These are phyloP conservation scores for Puccinellia tenuiflora DNA, from an alignment of 176 grass and related monocot species.

Conservation along the genomic window DNA sequence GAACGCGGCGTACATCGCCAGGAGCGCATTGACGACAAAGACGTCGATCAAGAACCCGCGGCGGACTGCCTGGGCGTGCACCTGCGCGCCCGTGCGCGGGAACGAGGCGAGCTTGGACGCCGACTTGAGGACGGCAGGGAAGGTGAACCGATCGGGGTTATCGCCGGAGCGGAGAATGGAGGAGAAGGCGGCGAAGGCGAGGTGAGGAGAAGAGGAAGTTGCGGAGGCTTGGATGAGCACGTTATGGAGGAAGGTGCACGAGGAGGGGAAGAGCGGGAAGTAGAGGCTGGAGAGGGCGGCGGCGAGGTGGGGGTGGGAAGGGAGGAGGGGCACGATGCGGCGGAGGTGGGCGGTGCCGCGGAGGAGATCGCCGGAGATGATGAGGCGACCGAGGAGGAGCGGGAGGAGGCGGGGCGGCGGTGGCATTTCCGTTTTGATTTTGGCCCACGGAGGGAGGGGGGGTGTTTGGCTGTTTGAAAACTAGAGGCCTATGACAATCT, in stretches of 20 bases:
- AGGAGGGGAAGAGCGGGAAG: conserved; percentile 62
- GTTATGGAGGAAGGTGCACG: conserved; percentile 61
- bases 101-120: conserved; percentile 32
- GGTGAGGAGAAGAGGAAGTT: conserved; percentile 10
- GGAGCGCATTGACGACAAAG: conserved; percentile 52
- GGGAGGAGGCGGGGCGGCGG: conserved; percentile 32
- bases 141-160: conserved; percentile 37
- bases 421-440: conserved; percentile 10
- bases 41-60: conserved; percentile 45
- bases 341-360: conserved; percentile 22
- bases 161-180: conserved; percentile 28
- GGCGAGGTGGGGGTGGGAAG: conserved; percentile 40
- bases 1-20: conserved; percentile 59
- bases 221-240: conserved; percentile 55
- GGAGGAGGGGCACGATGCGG: conserved; percentile 39
- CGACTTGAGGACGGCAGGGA: conserved; percentile 27
- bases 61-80: conserved; percentile 44
- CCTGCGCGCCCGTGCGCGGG: conserved; percentile 42
- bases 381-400: conserved; percentile 38
- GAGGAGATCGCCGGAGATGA: conserved; percentile 41
- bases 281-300: conserved; percentile 36
- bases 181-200: conserved; percentile 33
- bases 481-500: not conserved
- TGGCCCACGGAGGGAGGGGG: not conserved
- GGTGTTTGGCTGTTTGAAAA: not conserved